Evolutionary conservation across 768 basidiomycete species (phyloP), one percentile per base, ranked within the genome.

Genomic region (Hemileccinum impolitum): DNA sequence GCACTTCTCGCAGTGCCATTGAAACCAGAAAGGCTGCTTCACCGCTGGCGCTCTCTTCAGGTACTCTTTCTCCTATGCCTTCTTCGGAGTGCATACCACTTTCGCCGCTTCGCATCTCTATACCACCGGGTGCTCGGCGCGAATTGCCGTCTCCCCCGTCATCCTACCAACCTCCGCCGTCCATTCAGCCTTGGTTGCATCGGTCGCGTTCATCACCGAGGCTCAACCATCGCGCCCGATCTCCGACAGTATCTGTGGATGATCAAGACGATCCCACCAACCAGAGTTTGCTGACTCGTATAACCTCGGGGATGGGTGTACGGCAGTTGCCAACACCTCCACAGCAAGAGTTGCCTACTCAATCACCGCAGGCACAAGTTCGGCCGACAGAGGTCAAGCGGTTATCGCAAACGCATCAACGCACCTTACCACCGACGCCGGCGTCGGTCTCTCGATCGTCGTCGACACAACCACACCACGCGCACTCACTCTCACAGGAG

Each of bases 381-480:
- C 53, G 48, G 2, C 37, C 45, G 14, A 11, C 39, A 5, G 49
- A 58, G 36, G 57, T 53, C 53, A 63, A 55, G 46, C 60, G 60
- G 17, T 38, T 56, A 12, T 67, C 65, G 9, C 69, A 68, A 15
- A 44, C 56, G 3, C 47, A 45, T 36, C 66, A 69, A 28, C 72
- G 76, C 44, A 69, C 68, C 19, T 55, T 78, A 3, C 77, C 77
- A 21, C 72, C 67, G 0, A 74, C 76, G 13, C 75, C 76, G 17
- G 50, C 41, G 3, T 30, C 46, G 3, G 49, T 59, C 6, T 40
- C 56, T 3, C 55, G 60, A 25, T 56, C 60, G n/a, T 15, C 39
- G 7, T 57, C 62, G 7, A 26, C 43, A 7, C 57, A 57, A 10
- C 52, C 56, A 40, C 49, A 56, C 0, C 63, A 67, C 19, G 55